Percentiles rank a stretch among this genome's conserved stretches.
phyloP scores from a whole-genome alignment of 768 basidiomycete species.

The Auricularia cornea region DNA sequence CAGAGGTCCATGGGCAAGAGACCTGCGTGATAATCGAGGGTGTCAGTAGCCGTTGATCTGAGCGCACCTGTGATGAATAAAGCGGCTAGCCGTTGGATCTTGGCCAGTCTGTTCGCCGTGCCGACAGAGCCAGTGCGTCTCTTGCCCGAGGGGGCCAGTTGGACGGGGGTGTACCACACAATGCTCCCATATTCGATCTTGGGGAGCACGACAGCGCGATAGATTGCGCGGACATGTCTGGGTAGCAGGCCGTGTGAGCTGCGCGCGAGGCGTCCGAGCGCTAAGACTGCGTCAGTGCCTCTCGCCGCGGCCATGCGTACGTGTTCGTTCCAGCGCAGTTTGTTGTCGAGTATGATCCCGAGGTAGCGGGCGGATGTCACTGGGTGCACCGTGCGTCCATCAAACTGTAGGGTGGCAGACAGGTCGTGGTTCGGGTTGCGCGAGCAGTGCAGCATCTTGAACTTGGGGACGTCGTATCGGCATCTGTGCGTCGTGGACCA shows the following conservation, averaged over 20 bases:
- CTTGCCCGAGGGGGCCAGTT: no score
- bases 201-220: slow-evolving; percentile 1
- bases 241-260: not conserved
- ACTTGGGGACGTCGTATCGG: no score
- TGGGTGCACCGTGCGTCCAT: not conserved
- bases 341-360: slow-evolving; percentile 4
- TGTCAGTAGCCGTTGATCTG: slow-evolving; percentile 4
- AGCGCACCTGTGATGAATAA: slow-evolving; percentile 2
- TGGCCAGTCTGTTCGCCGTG: not conserved
- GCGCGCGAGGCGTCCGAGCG: not conserved
- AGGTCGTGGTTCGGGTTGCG: no score
- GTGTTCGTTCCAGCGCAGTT: slow-evolving; percentile 4
- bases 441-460: no score
- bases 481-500: no score
- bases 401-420: not conserved
- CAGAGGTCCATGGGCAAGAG: slow-evolving; percentile 1
- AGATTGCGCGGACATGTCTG: not conserved
- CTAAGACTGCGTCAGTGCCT: not conserved
- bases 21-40: slow-evolving; percentile 4
- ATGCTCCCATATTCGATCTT: slow-evolving; percentile 1
- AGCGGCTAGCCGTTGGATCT: slow-evolving; percentile 4
- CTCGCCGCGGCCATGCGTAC: not conserved
- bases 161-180: not conserved
- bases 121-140: slow-evolving; percentile 3
- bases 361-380: not conserved